Conservation (phyloP, 2,329 filamentous ascomycete species). For the Zopfia rhizophila region DNA sequence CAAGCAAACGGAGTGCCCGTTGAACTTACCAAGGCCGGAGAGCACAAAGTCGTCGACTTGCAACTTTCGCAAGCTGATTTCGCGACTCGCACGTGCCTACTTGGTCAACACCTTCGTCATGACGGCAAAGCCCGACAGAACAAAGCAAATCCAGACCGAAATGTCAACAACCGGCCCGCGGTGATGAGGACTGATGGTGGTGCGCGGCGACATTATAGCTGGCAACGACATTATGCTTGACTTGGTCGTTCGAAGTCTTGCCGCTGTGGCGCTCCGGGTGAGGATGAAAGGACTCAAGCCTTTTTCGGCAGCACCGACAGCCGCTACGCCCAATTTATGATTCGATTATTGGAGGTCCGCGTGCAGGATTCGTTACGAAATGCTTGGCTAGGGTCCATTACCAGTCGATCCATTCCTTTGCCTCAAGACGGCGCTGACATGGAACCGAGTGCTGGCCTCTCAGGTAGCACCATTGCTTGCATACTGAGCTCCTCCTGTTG, state of each 20-base stretch:
- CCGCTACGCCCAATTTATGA: not conserved
- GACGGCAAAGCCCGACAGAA: slow-evolving; percentile 16
- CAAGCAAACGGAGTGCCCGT: not conserved
- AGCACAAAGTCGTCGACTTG: slow-evolving; percentile 16
- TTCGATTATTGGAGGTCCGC: not conserved
- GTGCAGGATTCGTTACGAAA: not conserved
- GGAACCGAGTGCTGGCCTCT: too few species aligned
- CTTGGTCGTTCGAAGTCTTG: too few species aligned
- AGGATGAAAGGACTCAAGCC: slow-evolving; percentile 1
- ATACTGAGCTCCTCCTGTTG: too few species aligned
- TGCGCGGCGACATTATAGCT: slow-evolving; percentile 1
- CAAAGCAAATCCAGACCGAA: slow-evolving; percentile 18
- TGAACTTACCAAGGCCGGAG: slow-evolving; percentile 5
- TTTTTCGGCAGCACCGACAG: not conserved
- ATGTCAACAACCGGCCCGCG: slow-evolving; percentile 15
- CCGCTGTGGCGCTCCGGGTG: too few species aligned
- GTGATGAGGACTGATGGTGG: slow-evolving; percentile 3
- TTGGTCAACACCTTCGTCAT: slow-evolving; percentile 17
- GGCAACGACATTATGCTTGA: not conserved
- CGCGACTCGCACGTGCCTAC: slow-evolving; percentile 3
- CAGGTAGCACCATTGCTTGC: too few species aligned
- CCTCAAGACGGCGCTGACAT: too few species aligned
- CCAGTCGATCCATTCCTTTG: too few species aligned
- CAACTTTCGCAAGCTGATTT: slow-evolving; percentile 5
- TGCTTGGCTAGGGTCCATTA: too few species aligned